Base-by-base conservation (phyloP, 257 asterid genomes). In the Eucommia ulmoides region DNA sequence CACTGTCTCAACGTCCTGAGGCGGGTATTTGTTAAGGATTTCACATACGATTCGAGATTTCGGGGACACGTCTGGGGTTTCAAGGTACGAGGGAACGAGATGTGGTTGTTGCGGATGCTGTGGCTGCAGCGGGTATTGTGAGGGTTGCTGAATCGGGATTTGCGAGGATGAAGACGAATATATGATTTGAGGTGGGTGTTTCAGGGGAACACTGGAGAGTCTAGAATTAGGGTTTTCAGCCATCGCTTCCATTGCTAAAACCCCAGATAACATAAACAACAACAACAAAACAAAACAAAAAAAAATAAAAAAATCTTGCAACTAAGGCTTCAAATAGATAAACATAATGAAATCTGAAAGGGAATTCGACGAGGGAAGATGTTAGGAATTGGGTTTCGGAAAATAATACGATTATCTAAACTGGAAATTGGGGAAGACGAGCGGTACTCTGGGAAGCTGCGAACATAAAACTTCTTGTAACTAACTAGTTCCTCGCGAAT, bases 1-100 rank as follows among this genome's bases (percentile, higher is more conserved):
- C 18, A 75, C 74, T 19, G 75, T 25, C 57, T 83, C 89, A 35
- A 76, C 52, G 24, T 79, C 82, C 47, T 57, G 58, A 8, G 60
- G 50, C 3, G 78, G 74, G 5, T 69, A 22, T 20, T 72, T 56
- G 21, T 65, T 61, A 50, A 83, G 66, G 45, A 82, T 77, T 59
- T 79, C 76, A 56, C 76, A 63, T 41, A 82, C 68, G 66, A 67
- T 50, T 33, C 52, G 66, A 47, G 73, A 71, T 35, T 60, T 63
- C 24, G 74, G 72, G 1, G 77, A 50, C 33, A 76, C 50, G 17
- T 69, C 69, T 19, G 56, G 42, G 51, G 65, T 61, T 38, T 72
- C 50, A 41, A 59, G 56, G 47, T 69, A 59, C 6, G 77, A 67
- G 23, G 80, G 73, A 66, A 57, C 63, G 44, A 25, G 26, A 19